Base-by-base conservation (phyloP, 768 basidiomycete species). In the Lyophyllum atratum region DNA sequence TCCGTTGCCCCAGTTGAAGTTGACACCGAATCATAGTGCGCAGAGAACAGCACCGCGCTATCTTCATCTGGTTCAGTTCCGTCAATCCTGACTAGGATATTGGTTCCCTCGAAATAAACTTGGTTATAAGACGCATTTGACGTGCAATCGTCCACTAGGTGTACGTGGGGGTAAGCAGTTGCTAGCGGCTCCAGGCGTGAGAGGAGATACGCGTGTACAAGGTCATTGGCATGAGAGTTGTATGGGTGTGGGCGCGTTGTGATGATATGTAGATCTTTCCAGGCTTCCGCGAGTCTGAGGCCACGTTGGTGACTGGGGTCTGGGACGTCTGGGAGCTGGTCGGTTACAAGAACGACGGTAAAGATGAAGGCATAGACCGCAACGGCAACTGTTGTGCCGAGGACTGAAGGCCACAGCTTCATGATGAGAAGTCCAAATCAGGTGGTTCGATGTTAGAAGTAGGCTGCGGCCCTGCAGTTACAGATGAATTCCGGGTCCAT, bases 21-120 rank as follows among this genome's bases (percentile, higher is more conserved):
- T 0, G 89, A 87, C 4, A 91, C 90, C 0, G 90, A 91, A 71
- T 92, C 90, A 67, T 84, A 92, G 65, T 93, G 92, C 1, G 91
- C 90, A 0, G 90, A 92, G 58, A 93, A 85, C 10, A 93, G 68
- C 2, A 90, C 85, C 19, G 75, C 85, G 4, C 76, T 76, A 22
- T 58, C 68, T 14, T 69, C 54, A 17, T 64, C 57, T 24, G 71
- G 64, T 17, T 82, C 77, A 0, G 75, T 77, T 0, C 86, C 87
- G 52, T 83, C 76, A 25, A 89, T 68, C 64, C 84, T 89, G 44
- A 89, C 83, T 4, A 90, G 71, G 24, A 90, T 74, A 58, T 92
- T 92, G 19, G 75, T 85, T 4, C 83, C 83, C 66, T 90, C 86
- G 59, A 86, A 88, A 64, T 90, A 88, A 74, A 58, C 82, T 82